These are phyloP conservation scores for Hymenoscyphus albidus DNA, from an alignment of 2,329 filamentous ascomycete species.

Conservation along the genomic window DNA sequence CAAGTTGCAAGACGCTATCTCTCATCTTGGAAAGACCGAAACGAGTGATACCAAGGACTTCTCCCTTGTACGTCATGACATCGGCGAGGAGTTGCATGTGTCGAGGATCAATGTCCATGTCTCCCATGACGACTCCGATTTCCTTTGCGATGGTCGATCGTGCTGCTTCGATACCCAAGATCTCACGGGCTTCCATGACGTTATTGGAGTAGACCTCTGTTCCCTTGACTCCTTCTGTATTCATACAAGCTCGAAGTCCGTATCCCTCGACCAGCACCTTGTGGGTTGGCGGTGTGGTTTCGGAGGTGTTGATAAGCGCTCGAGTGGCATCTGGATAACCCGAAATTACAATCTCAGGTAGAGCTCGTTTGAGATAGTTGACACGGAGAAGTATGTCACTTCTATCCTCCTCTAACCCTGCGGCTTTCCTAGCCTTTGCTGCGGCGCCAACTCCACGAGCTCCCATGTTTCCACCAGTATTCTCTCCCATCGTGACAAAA, in stretches of 20 bases:
- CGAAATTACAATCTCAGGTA: slow-evolving; percentile 81
- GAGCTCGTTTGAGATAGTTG: slow-evolving; percentile 76
- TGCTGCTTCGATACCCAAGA: slow-evolving; percentile 93
- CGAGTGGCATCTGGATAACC: slow-evolving; percentile 83
- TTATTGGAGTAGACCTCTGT: slow-evolving; percentile 73
- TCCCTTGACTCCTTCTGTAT: slow-evolving; percentile 84
- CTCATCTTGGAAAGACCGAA: slow-evolving; percentile 97
- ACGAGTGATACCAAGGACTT: slow-evolving; percentile 91
- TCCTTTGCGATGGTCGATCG: slow-evolving; percentile 84
- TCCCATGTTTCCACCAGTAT: slow-evolving; percentile 42
- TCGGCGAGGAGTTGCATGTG: slow-evolving; percentile 98
- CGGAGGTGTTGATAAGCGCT: slow-evolving; percentile 82
- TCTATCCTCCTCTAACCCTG: slow-evolving; percentile 46
- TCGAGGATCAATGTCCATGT: slow-evolving; percentile 93
- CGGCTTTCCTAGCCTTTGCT: slow-evolving; percentile 29
- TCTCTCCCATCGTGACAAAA: slow-evolving; percentile 64
- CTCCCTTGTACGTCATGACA: slow-evolving; percentile 98
- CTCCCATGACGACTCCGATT: slow-evolving; percentile 83
- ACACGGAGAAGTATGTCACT: slow-evolving; percentile 72
- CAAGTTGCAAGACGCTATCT: slow-evolving; percentile 88
- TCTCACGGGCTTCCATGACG: slow-evolving; percentile 81
- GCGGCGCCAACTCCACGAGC: slow-evolving; percentile 20
- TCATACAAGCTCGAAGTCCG: slow-evolving; percentile 85
- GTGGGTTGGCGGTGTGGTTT: slow-evolving; percentile 51
- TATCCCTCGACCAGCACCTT: slow-evolving; percentile 92